Evolutionary conservation across 495 filamentous ascomycete genomes (phyloP).

Genomic region (Darksidea phi): DNA sequence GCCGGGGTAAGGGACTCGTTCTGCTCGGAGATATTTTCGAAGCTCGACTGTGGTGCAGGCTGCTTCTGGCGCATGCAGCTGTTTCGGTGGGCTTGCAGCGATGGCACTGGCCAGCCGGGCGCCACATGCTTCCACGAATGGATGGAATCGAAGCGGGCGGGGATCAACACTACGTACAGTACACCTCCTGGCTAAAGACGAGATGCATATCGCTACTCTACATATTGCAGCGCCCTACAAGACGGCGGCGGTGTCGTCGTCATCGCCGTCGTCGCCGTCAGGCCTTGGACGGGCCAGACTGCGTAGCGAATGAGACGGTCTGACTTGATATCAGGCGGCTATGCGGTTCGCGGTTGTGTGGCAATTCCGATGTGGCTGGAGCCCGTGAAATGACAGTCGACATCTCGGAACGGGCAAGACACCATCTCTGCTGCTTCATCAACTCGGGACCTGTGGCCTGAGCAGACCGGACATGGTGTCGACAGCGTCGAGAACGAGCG

Average conservation of each 20-base stretch:
- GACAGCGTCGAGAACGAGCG: background rate
- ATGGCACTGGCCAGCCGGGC: constrained; percentile 1
- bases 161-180: no score
- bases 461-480: background rate
- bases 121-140: constrained; percentile 4
- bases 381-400: no score
- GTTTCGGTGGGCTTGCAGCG: constrained; percentile 2
- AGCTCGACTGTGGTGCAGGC: no score
- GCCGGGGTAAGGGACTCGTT: no score
- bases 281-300: background rate
- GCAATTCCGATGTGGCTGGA: no score
- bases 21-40: no score
- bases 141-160: no score
- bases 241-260: no score
- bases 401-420: no score
- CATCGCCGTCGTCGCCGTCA: background rate
- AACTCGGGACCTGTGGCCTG: no score
- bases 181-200: constrained; percentile 12
- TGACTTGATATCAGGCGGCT: background rate
- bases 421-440: no score
- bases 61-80: background rate
- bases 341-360: no score
- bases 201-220: background rate
- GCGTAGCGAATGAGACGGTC: background rate
- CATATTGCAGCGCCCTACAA: background rate